Evolutionary conservation across 805 yeast species (phyloP).

Genomic region (Candida orba): DNA sequence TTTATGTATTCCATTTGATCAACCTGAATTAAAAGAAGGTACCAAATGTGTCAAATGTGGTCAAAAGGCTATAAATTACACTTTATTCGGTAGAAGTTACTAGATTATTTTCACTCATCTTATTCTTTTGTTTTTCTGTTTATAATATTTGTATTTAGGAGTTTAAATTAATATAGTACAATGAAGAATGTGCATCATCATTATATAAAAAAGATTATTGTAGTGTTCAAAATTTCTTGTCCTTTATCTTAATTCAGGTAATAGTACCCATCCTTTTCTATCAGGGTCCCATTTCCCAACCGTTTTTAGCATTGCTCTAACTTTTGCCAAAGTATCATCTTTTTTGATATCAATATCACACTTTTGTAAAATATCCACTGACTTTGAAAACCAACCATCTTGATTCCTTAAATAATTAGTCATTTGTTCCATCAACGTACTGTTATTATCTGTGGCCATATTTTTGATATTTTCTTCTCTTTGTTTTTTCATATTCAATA

Average conservation of each 20-base stretch:
- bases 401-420: conserved; percentile 31
- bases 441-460: conserved; percentile 2
- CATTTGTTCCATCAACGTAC: conserved; percentile 30
- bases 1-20: conserved; percentile 91
- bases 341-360: conserved; percentile 33
- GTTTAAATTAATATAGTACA: neutral
- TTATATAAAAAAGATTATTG: too few species aligned
- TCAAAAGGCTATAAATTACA: conserved; percentile 67
- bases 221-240: too few species aligned
- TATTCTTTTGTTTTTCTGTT: neutral
- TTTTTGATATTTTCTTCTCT: conserved; percentile 13
- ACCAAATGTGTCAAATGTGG: conserved; percentile 88
- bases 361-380: conserved; percentile 39
- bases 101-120: conserved; percentile 26
- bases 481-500: conserved; percentile 40
- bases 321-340: conserved; percentile 48
- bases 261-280: conserved; percentile 57
- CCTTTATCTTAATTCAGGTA: conserved; percentile 38
- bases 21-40: conserved; percentile 72
- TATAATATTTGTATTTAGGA: neutral
- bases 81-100: conserved; percentile 97
- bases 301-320: conserved; percentile 61
- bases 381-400: conserved; percentile 36
- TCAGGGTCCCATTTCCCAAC: conserved; percentile 62
- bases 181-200: conserved; percentile 1